Evolutionary conservation across 176 grass and related monocot genomes (phyloP), one percentile per base, ranked within the genome.

Genomic region (Avena atlantica): DNA sequence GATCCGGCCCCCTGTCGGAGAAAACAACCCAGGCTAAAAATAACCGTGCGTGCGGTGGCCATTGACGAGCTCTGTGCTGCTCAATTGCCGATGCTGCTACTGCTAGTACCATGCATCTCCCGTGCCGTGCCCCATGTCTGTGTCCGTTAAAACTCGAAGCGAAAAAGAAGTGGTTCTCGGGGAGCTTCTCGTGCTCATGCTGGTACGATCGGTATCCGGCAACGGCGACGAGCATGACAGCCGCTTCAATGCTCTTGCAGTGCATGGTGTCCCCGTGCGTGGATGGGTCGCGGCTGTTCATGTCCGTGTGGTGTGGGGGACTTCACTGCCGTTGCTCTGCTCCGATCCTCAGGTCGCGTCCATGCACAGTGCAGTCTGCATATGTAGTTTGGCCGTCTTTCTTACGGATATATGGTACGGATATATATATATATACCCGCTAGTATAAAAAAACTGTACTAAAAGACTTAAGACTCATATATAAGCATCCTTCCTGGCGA

Each of bases 11-110:
- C 9, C 4, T 81, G 36, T 9, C 47, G 25, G 37, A 9, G 10
- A 50, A 17, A 16, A 14, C 9, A 47, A 3, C 31, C 68, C 16
- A 5, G n/a, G 12, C 77, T 80, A 80, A 72, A 70, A 50, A 42
- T 86, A 69, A 14, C 44, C 50, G 68, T 12, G 68, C 50, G 36
- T 12, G 68, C 68, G 69, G 69, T 72, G 36, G 40, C 69, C 69
- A 72, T 72, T 21, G 40, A 71, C 69, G 69, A 37, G 17, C 31
- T 34, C 31, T 34, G 31, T 34, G 31, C 31, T 7, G 15, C 52
- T 55, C 53, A 19, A 2, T 4, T 37, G 67, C 31, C 19, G 66
- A 14, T 16, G 5, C 14, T 67, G 64, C 64, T 67, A 37, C 5
- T 29, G 27, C 2, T 2, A 1, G 27, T 29, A 29, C 27, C 27